Conservation (phyloP, 257 asterid genomes). For the Jacaranda mimosifolia region DNA sequence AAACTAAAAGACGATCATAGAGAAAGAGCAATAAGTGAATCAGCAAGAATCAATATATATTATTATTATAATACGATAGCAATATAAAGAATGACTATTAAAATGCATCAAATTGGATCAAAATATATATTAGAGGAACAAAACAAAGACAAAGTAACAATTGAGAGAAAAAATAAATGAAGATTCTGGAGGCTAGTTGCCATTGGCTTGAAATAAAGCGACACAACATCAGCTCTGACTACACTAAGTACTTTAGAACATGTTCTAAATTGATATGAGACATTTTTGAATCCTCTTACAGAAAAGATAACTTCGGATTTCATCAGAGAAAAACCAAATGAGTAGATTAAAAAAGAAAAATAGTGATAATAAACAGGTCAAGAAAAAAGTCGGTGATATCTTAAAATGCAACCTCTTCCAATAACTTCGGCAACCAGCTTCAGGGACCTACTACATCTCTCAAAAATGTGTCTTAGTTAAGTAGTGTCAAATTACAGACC, state of each 20-base stretch:
- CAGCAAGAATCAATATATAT: not conserved
- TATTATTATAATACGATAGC: not conserved
- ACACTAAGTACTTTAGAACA: not conserved
- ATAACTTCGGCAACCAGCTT: not conserved
- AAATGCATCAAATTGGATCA: constrained; percentile 3
- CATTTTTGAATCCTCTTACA: not conserved
- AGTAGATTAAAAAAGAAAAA: not conserved
- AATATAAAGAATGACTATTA: not conserved
- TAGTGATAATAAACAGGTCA: not conserved
- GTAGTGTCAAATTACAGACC: not conserved
- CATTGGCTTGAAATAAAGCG: constrained; percentile 9
- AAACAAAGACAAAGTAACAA: not conserved
- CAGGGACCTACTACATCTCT: constrained; percentile 5
- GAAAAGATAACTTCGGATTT: constrained; percentile 10
- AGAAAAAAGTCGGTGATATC: not conserved
- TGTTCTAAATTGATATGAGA: not conserved
- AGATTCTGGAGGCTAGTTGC: not conserved
- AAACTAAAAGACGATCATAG: not conserved
- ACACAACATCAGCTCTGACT: not conserved
- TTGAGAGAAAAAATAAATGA: not conserved
- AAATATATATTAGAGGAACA: not conserved
- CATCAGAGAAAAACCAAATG: not conserved
- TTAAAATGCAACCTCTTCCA: not conserved
- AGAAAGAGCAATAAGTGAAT: constrained; percentile 20
- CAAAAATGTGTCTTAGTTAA: not conserved